A percentile compares a stretch with the other conserved stretches of the same genome.
Evolutionary conservation across 2,329 filamentous ascomycete species (phyloP).

Genomic region (Leptographium procerum): DNA sequence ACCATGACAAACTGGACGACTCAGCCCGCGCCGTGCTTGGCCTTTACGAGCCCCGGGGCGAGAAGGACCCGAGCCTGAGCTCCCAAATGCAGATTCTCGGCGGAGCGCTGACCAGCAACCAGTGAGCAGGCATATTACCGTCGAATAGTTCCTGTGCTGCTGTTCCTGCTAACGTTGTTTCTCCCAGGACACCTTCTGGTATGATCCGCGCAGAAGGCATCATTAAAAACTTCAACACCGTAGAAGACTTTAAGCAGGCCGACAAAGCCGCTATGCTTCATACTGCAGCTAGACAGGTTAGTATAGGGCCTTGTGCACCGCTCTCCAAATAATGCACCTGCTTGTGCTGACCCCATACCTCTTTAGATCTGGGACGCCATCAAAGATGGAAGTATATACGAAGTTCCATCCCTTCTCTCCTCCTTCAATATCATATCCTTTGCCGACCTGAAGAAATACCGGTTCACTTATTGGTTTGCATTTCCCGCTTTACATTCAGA

Average conservation of each 20-base stretch:
- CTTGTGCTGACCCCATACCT: not conserved
- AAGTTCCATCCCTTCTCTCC: slow-evolving; percentile 79
- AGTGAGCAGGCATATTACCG: slow-evolving; percentile 46
- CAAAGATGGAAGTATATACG: slow-evolving; percentile 91
- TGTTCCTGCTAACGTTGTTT: not conserved
- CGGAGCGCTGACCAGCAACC: slow-evolving; percentile 70
- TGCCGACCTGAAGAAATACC: slow-evolving; percentile 94
- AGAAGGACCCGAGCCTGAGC: slow-evolving; percentile 60
- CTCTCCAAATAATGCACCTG: not conserved
- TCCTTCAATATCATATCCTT: slow-evolving; percentile 86
- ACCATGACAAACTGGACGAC: slow-evolving; percentile 94
- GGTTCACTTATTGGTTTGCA: slow-evolving; percentile 96
- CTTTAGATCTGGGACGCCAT: slow-evolving; percentile 94
- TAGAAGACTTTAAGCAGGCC: slow-evolving; percentile 80
- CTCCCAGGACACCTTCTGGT: slow-evolving; percentile 39
- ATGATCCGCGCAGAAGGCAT: slow-evolving; percentile 80
- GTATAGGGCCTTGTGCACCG: not conserved
- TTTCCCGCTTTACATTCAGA: slow-evolving; percentile 90
- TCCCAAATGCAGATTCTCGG: slow-evolving; percentile 85
- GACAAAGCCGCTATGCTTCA: slow-evolving; percentile 72
- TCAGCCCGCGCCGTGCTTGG: slow-evolving; percentile 79
- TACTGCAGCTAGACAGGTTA: slow-evolving; percentile 64
- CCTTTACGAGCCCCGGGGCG: slow-evolving; percentile 71
- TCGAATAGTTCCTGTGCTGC: not conserved
- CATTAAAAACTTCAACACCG: slow-evolving; percentile 92